Evolutionary conservation across 257 asterid species (phyloP).

Genomic region (Solanum ahanhuiri): DNA sequence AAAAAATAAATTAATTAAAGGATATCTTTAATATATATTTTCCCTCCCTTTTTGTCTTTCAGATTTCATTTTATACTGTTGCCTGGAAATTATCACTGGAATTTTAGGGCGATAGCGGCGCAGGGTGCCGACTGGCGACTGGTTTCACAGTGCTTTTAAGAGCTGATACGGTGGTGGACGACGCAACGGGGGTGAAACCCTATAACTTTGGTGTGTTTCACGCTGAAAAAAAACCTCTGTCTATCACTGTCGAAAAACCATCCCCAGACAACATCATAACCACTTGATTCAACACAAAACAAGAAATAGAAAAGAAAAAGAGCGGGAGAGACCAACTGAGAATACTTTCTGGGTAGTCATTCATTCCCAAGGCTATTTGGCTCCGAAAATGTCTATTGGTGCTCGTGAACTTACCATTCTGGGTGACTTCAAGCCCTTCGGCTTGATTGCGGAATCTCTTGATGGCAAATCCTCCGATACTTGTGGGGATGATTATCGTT

Average conservation of each 20-base stretch:
- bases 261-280: neutral
- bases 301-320: neutral
- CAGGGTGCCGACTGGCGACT: neutral
- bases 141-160: neutral
- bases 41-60: neutral
- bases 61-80: neutral
- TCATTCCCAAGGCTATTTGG: neutral
- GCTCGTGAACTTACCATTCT: slow-evolving; percentile 57
- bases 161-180: neutral
- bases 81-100: neutral
- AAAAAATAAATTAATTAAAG: no score
- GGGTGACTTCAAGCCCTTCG: slow-evolving; percentile 66
- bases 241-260: neutral
- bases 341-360: neutral
- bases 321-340: neutral
- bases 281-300: neutral
- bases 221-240: neutral
- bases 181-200: neutral
- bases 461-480: slow-evolving; percentile 40
- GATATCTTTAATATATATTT: neutral
- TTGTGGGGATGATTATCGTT: slow-evolving; percentile 32
- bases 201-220: neutral
- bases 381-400: slow-evolving; percentile 37
- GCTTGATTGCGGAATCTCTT: slow-evolving; percentile 58
- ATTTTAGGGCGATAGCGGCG: neutral